Conservation (phyloP, 768 basidiomycete genomes). For the Leccinum variicolor region DNA sequence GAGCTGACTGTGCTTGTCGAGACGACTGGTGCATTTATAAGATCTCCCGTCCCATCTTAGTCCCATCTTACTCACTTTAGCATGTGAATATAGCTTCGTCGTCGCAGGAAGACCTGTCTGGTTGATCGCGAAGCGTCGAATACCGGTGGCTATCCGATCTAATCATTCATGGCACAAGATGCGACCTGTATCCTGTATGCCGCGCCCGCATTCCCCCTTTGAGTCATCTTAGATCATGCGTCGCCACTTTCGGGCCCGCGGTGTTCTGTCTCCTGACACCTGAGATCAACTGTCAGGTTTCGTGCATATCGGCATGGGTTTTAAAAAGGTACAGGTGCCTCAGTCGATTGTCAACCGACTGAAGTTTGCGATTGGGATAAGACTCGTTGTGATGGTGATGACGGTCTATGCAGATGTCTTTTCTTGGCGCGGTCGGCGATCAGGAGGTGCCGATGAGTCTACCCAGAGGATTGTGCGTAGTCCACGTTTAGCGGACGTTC, state of each 20-base stretch:
- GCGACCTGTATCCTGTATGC: background rate
- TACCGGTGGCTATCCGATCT: background rate
- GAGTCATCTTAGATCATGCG: background rate
- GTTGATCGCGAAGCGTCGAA: background rate
- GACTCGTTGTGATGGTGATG: conserved; percentile 18
- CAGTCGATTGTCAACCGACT: background rate
- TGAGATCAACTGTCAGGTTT: conserved; percentile 1
- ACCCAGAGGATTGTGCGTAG: background rate
- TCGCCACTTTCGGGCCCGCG: background rate
- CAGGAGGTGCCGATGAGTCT: conserved; percentile 1
- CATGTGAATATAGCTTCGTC: background rate
- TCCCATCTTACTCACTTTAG: background rate
- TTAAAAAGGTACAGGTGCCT: background rate
- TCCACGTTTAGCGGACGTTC: background rate
- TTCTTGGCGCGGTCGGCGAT: conserved; percentile 5
- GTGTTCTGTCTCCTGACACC: background rate
- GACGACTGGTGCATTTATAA: background rate
- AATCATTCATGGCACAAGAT: background rate
- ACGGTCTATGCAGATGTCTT: background rate
- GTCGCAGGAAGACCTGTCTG: background rate
- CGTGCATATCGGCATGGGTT: background rate
- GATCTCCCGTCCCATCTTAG: background rate
- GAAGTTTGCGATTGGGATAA: background rate
- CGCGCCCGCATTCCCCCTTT: background rate
- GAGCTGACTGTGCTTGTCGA: background rate